Base-by-base conservation (phyloP, 2,329 filamentous ascomycete species). In the Microdochium paspali region DNA sequence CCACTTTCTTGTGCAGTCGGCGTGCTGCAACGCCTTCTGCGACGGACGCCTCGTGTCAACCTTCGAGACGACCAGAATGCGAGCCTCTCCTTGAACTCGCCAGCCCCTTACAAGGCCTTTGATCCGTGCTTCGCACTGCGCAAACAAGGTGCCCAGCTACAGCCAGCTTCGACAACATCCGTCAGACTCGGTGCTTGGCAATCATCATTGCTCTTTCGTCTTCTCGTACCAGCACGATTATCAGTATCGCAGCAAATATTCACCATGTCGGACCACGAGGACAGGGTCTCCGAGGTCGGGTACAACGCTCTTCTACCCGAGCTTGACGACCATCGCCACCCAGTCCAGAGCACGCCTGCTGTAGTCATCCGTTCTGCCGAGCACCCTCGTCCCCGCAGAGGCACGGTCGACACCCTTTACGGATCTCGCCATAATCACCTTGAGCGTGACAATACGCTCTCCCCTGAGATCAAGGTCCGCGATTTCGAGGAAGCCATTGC, bases 401-500 rank as follows among this genome's bases (percentile, higher is more conserved):
- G 85, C 35, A 90, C 86, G 2, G 80, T 87, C 54, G 85, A 87
- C 54, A 88, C 84, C 47, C 71, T 87, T 4, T 79, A 83, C 51
- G 76, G 75, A 44, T 63, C 72, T 46, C 69, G 71, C 31, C 71
- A 76, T 49, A n/a, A n/a, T n/a, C 56, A 72, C 52, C 63, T 69
- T 24, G 58, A 67, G 13, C 55, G 66, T 67, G 24, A 58, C 60
- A 46, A 57, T 65, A 45, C 66, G 69, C n/a, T 70, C 68, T 58
- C 59, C 3, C 57, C 60, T 12, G 60, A 64, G 52, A 64, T 77
- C 26, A 65, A 67, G 24, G 75, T 87, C 32, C 80, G 88, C 48
- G 90, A 95, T 62, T 95, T 95, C 55, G 90, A 96, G 64, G 82
- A 93, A 56, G 90, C 88, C 13, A 74, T 95, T 28, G 70, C 84